Evolutionary conservation across 805 yeast genomes (phyloP), one percentile per base, ranked within the genome.

Genomic region (Metschnikowia sp.): DNA sequence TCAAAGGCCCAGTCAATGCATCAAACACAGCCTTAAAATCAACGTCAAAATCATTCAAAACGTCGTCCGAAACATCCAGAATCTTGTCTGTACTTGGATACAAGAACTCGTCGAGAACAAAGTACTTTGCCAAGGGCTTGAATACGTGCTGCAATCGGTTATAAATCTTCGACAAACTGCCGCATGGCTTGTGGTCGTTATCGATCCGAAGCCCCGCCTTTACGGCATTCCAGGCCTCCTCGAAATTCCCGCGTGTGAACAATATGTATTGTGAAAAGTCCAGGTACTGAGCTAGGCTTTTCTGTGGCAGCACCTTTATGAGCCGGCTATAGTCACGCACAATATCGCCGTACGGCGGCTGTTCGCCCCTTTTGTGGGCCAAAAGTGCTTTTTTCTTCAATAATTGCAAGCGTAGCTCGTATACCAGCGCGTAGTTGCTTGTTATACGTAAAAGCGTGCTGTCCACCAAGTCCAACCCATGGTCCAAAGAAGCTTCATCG

Each of bases 141-240:
- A 68, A 64, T 36, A 74, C 67, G 47, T 62, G 69, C 34, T 60
- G 65, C 49, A 82, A 66, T 48, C 75, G 78, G 30, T 78, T 70
- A 47, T 69, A 69, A n/a, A 82, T 63, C 55, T 83, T 78, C 10
- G 87, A 77, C 30, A 76, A 58, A 13, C 60, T 66, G 30, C 82
- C 80, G 63, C 96, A 89, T 2, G 65, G 68, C 28, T 68, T 67
- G 53, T 76, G 77, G 52, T 88, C 97, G 64, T 88, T 86, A 63
- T 92, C 92, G 38, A 81, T 75, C 45, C 86, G 82, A 41, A 92
- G 68, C 62, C 97, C 90, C 52, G 78, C 82, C 54, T 84, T 78
- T 26, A 84, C 70, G 35, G 74, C 71, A 49, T 64, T 72, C 56
- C 78, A 65, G 0, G 86, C 76, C 26, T 73, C 72, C 12, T 78